Percentiles rank a stretch among this genome's conserved stretches.
Conservation (phyloP, 495 filamentous ascomycete genomes). For the Lasiosphaeria miniovina region DNA sequence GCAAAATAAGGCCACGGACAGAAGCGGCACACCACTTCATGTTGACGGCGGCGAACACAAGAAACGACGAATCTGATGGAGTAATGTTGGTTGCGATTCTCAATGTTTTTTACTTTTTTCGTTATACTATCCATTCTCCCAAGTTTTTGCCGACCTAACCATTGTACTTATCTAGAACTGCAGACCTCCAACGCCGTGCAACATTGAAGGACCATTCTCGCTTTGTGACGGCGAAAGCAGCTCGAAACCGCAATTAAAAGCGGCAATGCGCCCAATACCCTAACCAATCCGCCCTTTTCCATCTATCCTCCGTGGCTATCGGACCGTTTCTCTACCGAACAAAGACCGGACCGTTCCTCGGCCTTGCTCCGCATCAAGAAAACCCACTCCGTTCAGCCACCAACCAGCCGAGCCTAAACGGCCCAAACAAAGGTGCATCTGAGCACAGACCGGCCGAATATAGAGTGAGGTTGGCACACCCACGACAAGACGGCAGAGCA, state of each 20-base stretch:
- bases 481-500: too few relatives aligned
- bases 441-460: too few relatives aligned
- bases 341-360: too few relatives aligned
- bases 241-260: background rate
- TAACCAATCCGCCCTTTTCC: too few relatives aligned
- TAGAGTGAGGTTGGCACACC: too few relatives aligned
- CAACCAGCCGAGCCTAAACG: too few relatives aligned
- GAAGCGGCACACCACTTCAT: background rate
- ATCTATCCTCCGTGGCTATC: too few relatives aligned
- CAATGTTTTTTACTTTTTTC: background rate
- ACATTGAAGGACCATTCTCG: background rate
- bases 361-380: too few relatives aligned
- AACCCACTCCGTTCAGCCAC: too few relatives aligned
- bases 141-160: background rate
- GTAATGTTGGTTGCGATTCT: background rate
- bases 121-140: background rate
- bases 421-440: too few relatives aligned
- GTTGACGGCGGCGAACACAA: background rate
- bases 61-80: background rate
- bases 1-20: too few relatives aligned
- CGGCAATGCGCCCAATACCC: background rate
- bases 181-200: background rate
- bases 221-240: background rate
- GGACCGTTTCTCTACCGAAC: too few relatives aligned
- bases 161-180: slow-evolving; percentile 2